Conservation (phyloP, 2,329 filamentous ascomycete genomes). For the Colletotrichum falcatum region DNA sequence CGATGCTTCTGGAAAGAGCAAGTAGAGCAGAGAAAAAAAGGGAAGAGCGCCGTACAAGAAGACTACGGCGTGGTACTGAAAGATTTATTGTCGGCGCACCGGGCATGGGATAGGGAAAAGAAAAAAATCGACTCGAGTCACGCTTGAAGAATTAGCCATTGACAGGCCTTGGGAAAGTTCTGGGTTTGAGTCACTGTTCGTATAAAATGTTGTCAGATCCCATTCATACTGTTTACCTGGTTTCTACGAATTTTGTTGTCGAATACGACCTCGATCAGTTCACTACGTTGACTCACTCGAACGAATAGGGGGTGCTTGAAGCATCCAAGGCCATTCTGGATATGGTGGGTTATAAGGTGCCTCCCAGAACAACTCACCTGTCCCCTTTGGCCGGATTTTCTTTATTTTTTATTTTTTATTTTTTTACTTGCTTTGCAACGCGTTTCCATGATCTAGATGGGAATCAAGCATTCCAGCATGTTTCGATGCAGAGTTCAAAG, state of each 20-base stretch:
- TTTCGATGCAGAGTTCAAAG: not conserved
- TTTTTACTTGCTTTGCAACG: no score
- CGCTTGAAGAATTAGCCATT: not conserved
- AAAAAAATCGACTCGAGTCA: not conserved
- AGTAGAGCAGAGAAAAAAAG: not conserved
- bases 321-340: not conserved
- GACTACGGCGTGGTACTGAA: not conserved
- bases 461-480: not conserved
- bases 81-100: conserved; percentile 7
- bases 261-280: not conserved
- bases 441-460: not conserved
- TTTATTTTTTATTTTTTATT: not conserved
- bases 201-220: not conserved
- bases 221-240: not conserved
- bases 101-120: not conserved
- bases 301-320: not conserved
- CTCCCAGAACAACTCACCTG: not conserved
- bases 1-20: conserved; percentile 4
- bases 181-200: not conserved
- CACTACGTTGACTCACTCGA: not conserved
- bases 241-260: not conserved
- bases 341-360: not conserved
- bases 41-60: not conserved
- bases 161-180: not conserved
- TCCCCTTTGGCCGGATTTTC: no score